These are phyloP conservation scores for Mycocentrospora acerina DNA, from an alignment of 2,329 filamentous ascomycete genomes.

Conservation along the genomic window DNA sequence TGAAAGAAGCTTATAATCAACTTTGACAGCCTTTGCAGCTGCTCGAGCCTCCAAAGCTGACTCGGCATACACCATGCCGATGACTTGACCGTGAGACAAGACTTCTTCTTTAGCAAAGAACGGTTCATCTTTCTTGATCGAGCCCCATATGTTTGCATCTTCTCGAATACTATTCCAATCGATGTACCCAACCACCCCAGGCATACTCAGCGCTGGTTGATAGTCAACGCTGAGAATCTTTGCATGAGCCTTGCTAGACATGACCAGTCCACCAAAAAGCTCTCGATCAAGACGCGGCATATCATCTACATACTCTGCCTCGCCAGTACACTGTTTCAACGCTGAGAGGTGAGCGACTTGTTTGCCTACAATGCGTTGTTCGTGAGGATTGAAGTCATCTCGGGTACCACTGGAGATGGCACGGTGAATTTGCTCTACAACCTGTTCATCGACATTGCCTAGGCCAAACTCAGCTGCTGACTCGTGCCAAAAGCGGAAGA, in stretches of 20 bases:
- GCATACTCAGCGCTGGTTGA: slow-evolving; percentile 73
- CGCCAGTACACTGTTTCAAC: slow-evolving; percentile 86
- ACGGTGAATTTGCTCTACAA: slow-evolving; percentile 78
- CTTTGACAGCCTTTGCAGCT: slow-evolving; percentile 76
- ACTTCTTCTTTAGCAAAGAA: slow-evolving; percentile 92
- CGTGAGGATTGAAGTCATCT: slow-evolving; percentile 76
- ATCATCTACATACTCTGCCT: slow-evolving; percentile 94
- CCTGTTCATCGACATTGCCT: slow-evolving; percentile 65
- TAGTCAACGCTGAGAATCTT: slow-evolving; percentile 80
- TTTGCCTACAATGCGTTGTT: slow-evolving; percentile 80
- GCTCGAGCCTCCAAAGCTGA: slow-evolving; percentile 75
- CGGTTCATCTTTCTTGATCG: slow-evolving; percentile 75
- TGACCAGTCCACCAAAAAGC: slow-evolving; percentile 80
- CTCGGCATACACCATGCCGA: slow-evolving; percentile 82
- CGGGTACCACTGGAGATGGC: slow-evolving; percentile 76
- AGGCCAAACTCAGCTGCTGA: slow-evolving; percentile 64
- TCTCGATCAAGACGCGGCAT: slow-evolving; percentile 83
- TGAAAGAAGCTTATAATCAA: slow-evolving; percentile 86
- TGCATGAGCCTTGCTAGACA: slow-evolving; percentile 85
- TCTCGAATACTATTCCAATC: slow-evolving; percentile 79
- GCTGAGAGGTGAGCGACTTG: slow-evolving; percentile 83
- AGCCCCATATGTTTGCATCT: slow-evolving; percentile 87
- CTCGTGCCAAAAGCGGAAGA: slow-evolving; percentile 97
- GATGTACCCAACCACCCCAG: slow-evolving; percentile 81
- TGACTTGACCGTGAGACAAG: slow-evolving; percentile 82